Percentiles rank a stretch among this genome's conserved stretches.
phyloP scores from a whole-genome alignment of 1,284 basidiomycete genomes.

The Microbotryum violaceum region DNA sequence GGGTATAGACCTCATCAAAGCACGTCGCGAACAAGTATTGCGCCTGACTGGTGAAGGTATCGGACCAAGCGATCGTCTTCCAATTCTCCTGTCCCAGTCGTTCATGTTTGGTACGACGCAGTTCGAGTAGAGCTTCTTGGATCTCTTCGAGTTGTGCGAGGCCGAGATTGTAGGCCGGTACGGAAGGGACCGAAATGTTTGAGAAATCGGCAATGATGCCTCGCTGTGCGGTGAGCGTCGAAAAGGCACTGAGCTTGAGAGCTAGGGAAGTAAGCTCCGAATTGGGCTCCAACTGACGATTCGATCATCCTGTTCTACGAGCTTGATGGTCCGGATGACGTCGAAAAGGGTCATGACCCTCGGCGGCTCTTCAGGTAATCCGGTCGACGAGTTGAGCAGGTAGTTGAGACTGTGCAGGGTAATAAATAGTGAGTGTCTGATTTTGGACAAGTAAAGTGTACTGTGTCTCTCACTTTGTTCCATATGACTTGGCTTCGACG shows the following conservation, averaged over 20 bases:
- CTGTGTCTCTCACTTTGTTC: conserved; percentile 5
- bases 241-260: no score
- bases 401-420: conserved; percentile 28
- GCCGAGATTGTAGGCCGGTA: conserved; percentile 39
- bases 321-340: conserved; percentile 41
- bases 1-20: conserved; percentile 45
- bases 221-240: conserved; percentile 22
- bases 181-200: conserved; percentile 39
- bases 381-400: conserved; percentile 27
- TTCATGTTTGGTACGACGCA: conserved; percentile 40
- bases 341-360: conserved; percentile 42
- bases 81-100: conserved; percentile 35
- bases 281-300: conserved; percentile 30
- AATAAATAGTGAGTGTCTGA: no score
- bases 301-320: conserved; percentile 40
- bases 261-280: no score
- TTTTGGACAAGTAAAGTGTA: not conserved
- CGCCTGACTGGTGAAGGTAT: conserved; percentile 42
- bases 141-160: conserved; percentile 45
- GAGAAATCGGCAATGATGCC: conserved; percentile 45
- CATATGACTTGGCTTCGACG: conserved; percentile 33
- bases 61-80: conserved; percentile 43
- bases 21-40: conserved; percentile 39
- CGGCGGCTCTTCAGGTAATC: conserved; percentile 32
- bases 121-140: conserved; percentile 41